phyloP scores from a whole-genome alignment of 371 early-diverging fungal genomes.

The Coemansia sp. region DNA sequence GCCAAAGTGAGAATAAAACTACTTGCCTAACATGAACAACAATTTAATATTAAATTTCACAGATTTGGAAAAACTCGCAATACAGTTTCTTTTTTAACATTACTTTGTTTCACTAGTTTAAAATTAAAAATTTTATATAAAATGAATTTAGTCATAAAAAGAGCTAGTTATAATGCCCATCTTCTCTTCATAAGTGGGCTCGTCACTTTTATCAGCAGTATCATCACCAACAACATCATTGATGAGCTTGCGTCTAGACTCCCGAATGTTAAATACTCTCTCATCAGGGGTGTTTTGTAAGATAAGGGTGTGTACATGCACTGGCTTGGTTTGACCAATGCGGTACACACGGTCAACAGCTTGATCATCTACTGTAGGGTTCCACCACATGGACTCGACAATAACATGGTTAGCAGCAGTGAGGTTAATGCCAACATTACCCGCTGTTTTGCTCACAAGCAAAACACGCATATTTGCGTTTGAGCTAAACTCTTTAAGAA shows the following conservation, averaged over 20 bases:
- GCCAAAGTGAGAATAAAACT: no score
- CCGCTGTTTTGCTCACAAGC: conserved; percentile 64
- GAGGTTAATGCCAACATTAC: conserved; percentile 71
- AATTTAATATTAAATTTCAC: no score
- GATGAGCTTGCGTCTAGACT: conserved; percentile 9
- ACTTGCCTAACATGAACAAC: no score
- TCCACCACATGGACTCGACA: conserved; percentile 83
- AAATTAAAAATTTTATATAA: no score
- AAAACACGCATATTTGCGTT: conserved; percentile 59
- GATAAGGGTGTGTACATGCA: conserved; percentile 54
- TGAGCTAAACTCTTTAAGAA: conserved; percentile 53
- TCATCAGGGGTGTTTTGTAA: conserved; percentile 56
- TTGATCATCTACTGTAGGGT: conserved; percentile 74
- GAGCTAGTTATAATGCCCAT: neutral
- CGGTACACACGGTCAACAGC: conserved; percentile 74
- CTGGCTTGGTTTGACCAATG: conserved; percentile 62
- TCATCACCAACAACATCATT: conserved; percentile 8
- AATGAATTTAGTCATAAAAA: neutral
- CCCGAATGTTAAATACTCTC: conserved; percentile 42
- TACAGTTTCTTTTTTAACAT: no score
- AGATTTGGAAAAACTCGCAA: no score
- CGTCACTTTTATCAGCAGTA: neutral
- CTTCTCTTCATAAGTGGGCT: neutral
- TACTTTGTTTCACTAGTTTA: no score
- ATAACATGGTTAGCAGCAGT: conserved; percentile 59